phyloP scores from a whole-genome alignment of 352 stramenopile genomes.

The Bremia lactucae region DNA sequence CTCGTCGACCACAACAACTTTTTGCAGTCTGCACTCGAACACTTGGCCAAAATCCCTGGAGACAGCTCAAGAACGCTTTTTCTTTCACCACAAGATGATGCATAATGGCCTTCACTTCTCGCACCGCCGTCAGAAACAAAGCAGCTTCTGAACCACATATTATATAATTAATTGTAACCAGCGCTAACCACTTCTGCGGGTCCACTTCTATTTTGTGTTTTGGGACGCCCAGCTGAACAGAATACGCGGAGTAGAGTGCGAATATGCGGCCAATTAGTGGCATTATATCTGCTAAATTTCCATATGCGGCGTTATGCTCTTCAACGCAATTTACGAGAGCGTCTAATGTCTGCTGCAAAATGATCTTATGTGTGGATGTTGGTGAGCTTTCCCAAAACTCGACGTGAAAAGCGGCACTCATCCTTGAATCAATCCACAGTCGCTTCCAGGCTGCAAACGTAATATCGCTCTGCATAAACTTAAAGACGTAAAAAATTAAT shows the following conservation, averaged over 20 bases:
- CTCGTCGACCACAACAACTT: background rate
- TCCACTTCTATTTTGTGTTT: constrained; percentile 59
- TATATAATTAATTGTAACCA: constrained; percentile 31
- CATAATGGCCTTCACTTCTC: constrained; percentile 42
- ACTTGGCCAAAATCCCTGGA: constrained; percentile 29
- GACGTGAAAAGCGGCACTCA: constrained; percentile 60
- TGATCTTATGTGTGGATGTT: constrained; percentile 37
- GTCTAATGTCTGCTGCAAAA: constrained; percentile 46
- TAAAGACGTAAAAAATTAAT: background rate
- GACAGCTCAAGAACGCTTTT: constrained; percentile 56
- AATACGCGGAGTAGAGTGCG: constrained; percentile 52
- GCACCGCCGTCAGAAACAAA: constrained; percentile 17
- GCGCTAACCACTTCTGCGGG: constrained; percentile 27
- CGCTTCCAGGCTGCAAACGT: constrained; percentile 37
- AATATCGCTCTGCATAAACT: constrained; percentile 14
- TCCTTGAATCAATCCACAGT: constrained; percentile 29
- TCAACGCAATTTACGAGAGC: constrained; percentile 31
- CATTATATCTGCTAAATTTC: constrained; percentile 4
- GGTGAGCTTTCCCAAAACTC: constrained; percentile 68
- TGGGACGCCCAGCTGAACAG: constrained; percentile 37
- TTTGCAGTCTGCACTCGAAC: constrained; percentile 3
- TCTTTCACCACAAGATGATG: constrained; percentile 30
- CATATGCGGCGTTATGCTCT: constrained; percentile 16
- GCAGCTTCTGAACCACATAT: constrained; percentile 10
- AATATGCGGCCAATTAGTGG: constrained; percentile 39